Evolutionary conservation across 2,329 filamentous ascomycete species (phyloP), one percentile per base, ranked within the genome.

Genomic region (Fusarium concolor): DNA sequence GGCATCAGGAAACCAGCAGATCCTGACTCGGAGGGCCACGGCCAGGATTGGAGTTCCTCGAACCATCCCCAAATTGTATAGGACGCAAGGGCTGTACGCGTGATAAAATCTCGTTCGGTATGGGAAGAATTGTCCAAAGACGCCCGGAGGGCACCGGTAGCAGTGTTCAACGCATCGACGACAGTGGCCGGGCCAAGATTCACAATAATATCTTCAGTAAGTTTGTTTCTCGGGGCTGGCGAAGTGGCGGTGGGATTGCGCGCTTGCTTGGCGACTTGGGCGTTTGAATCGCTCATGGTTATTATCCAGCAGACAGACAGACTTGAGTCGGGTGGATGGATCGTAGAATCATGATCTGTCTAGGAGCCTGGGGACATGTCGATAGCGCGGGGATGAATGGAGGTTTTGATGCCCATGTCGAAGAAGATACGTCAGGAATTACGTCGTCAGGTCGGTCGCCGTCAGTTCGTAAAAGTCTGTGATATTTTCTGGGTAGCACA

Each of bases 21-120:
- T 38, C 83, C 83, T 15, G 78, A 79, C 6, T 78, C 73, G 3
- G 79, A 73, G 3, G 87, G 84, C 88, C 89, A 89, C 3, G 81
- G 77, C 88, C 87, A 89, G 43, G 79, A 75, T 43, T 81, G 80
- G 38, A 96, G 82, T 80, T 96, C 92, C n/a, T 87, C 82, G 26
- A 92, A 83, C 92, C 92, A 96, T 74, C 87, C 85, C 77, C 90
- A 86, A 65, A 96, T 87, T 66, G 87, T 89, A 71, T 90, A 87
- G 14, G 91, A 91, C 17, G 91, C 89, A 63, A 89, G 78, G 41
- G 92, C 92, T 42, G 91, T 89, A 65, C 88, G 86, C 72, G 90
- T 83, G 41, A 90, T 91, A 77, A 95, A 89, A 17, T 90, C 89
- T 71, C 90, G 87, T 78, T 95, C 91, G 24, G 86, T 80, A 5